These are phyloP conservation scores for Yamadazyma atlantica DNA, from an alignment of 1,139 yeast species.

Conservation along the genomic window DNA sequence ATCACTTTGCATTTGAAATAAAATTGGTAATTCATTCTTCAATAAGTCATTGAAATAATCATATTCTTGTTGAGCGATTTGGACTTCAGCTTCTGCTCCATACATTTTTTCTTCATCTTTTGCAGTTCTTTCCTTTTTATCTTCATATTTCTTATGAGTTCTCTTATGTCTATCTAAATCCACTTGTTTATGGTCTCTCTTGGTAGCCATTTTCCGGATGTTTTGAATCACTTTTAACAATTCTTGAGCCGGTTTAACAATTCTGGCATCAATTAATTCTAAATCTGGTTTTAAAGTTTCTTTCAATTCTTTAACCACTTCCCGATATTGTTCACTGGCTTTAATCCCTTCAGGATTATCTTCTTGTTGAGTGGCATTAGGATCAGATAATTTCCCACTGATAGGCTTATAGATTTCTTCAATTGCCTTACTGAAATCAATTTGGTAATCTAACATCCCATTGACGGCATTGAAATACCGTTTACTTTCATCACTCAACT, in stretches of 20 bases:
- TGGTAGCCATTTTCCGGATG: conserved; percentile 90
- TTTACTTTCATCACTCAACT: conserved; percentile 84
- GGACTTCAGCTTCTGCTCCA: conserved; percentile 84
- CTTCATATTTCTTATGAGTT: conserved; percentile 68
- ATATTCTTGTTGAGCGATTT: conserved; percentile 90
- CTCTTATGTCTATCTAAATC: conserved; percentile 87
- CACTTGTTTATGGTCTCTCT: conserved; percentile 92
- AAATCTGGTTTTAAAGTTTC: conserved; percentile 87
- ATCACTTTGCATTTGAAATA: conserved; percentile 86
- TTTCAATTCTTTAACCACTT: conserved; percentile 81
- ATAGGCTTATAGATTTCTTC: conserved; percentile 97
- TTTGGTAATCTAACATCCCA: conserved; percentile 90
- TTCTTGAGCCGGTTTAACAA: conserved; percentile 92
- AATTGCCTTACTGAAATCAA: conserved; percentile 89
- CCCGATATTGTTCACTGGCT: conserved; percentile 91
- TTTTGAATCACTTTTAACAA: conserved; percentile 74
- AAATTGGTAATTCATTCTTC: conserved; percentile 82
- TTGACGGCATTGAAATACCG: conserved; percentile 88
- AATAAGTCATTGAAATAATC: conserved; percentile 94
- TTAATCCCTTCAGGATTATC: conserved; percentile 95
- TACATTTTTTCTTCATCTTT: conserved; percentile 92
- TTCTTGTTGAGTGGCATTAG: conserved; percentile 79
- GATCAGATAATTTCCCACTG: conserved; percentile 87
- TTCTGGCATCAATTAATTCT: conserved; percentile 85
- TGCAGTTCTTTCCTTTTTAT: conserved; percentile 75